These are phyloP conservation scores for Tolypocladium nubicola DNA, from an alignment of 2,329 filamentous ascomycete species.

Conservation along the genomic window DNA sequence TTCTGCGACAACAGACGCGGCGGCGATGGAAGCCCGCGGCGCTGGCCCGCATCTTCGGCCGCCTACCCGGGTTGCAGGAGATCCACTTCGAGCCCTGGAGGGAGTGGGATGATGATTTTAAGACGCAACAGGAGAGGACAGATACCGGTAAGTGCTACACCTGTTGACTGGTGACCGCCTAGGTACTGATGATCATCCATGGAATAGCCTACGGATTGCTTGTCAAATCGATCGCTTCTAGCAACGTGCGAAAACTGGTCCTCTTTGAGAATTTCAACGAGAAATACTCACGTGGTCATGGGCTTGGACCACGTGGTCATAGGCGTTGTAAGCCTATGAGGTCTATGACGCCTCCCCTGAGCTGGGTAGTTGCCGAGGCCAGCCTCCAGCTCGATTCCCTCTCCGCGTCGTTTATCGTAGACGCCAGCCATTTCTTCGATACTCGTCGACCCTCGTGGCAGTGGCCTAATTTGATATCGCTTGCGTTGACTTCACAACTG, in stretches of 20 bases:
- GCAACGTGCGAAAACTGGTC: background rate
- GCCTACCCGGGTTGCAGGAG: background rate
- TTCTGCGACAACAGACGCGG: background rate
- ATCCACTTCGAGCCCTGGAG: background rate
- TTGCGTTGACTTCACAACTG: background rate
- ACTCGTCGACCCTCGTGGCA: background rate
- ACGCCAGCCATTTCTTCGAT: background rate
- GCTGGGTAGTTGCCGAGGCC: background rate
- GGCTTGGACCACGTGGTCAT: no score
- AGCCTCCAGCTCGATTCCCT: background rate
- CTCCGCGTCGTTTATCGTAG: background rate
- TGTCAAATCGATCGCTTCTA: background rate
- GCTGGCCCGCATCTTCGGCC: background rate
- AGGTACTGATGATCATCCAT: background rate
- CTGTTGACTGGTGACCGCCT: background rate
- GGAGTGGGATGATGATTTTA: background rate
- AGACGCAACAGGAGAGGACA: background rate
- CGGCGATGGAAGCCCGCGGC: background rate
- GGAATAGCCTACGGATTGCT: background rate
- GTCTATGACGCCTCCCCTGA: background rate
- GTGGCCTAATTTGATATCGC: background rate
- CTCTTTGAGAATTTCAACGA: background rate
- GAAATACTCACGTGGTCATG: background rate
- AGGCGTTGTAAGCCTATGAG: no score
- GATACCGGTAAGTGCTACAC: background rate